Evolutionary conservation across 768 basidiomycete genomes (phyloP).

Genomic region (Auriculariales sp.): DNA sequence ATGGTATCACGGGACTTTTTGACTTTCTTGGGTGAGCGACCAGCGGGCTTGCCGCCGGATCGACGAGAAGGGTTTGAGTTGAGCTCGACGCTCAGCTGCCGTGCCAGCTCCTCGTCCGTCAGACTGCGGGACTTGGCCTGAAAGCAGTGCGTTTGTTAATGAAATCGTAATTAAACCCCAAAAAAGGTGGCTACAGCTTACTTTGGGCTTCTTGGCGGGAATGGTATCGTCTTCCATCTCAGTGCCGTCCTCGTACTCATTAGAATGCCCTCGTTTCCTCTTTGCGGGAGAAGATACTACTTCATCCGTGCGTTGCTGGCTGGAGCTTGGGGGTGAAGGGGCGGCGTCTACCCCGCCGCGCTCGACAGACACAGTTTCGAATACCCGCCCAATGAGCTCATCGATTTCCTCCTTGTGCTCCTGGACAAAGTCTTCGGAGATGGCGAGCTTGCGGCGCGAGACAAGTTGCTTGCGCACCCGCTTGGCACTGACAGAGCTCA

Average conservation of each 20-base stretch:
- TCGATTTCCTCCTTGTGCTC: constrained; percentile 57
- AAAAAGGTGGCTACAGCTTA: too few species aligned
- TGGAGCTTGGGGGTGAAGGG: neutral
- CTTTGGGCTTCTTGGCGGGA: constrained; percentile 25
- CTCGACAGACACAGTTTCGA: constrained; percentile 34
- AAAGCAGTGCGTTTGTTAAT: neutral
- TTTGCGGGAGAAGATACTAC: neutral
- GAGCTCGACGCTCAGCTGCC: constrained; percentile 54
- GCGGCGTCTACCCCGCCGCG: neutral
- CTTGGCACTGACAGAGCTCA: constrained; percentile 73
- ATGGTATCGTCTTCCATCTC: constrained; percentile 17
- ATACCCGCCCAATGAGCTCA: constrained; percentile 48
- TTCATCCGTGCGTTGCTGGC: neutral
- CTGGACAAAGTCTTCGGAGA: constrained; percentile 48
- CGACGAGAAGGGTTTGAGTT: constrained; percentile 42
- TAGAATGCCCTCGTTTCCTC: neutral
- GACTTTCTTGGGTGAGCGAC: constrained; percentile 27
- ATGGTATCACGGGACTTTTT: constrained; percentile 41
- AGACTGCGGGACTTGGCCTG: constrained; percentile 26
- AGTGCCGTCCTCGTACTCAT: neutral
- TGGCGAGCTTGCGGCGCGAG: constrained; percentile 29
- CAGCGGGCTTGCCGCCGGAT: constrained; percentile 16
- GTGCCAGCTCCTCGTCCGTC: constrained; percentile 56
- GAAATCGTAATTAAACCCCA: neutral
- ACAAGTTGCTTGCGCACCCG: constrained; percentile 67